phyloP scores from a whole-genome alignment of 2,329 filamentous ascomycete genomes.

The Fusarium begoniae region DNA sequence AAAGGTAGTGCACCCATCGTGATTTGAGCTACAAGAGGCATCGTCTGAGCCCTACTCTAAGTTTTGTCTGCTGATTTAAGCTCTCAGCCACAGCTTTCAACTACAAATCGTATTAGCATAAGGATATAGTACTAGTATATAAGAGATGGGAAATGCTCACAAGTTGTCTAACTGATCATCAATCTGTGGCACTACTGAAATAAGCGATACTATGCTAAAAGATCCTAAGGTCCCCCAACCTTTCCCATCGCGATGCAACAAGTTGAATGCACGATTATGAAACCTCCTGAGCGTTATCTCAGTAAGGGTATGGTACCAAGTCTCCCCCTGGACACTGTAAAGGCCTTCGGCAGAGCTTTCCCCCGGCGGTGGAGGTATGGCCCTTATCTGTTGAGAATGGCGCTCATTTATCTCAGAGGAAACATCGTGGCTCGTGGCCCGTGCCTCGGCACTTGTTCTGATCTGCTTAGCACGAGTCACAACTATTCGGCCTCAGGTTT shows the following conservation, averaged over 20 bases:
- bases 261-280: not conserved
- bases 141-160: not conserved
- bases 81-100: no score
- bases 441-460: not conserved
- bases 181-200: not conserved
- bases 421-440: not conserved
- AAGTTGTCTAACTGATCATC: not conserved
- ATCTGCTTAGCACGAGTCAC: not conserved
- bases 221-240: not conserved
- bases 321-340: not conserved
- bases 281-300: not conserved
- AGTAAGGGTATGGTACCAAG: not conserved
- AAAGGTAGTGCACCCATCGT: not conserved
- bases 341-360: accelerated
- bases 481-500: not conserved
- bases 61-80: no score
- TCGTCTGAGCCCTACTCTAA: not conserved
- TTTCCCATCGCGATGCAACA: not conserved
- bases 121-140: accelerated
- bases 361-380: not conserved
- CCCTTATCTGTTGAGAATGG: not conserved
- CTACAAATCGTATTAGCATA: not conserved
- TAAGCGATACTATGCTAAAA: not conserved
- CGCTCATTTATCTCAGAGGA: not conserved
- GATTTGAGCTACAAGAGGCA: not conserved